phyloP scores from a whole-genome alignment of 163 green algal species.

The Prototheca wickerhamii region DNA sequence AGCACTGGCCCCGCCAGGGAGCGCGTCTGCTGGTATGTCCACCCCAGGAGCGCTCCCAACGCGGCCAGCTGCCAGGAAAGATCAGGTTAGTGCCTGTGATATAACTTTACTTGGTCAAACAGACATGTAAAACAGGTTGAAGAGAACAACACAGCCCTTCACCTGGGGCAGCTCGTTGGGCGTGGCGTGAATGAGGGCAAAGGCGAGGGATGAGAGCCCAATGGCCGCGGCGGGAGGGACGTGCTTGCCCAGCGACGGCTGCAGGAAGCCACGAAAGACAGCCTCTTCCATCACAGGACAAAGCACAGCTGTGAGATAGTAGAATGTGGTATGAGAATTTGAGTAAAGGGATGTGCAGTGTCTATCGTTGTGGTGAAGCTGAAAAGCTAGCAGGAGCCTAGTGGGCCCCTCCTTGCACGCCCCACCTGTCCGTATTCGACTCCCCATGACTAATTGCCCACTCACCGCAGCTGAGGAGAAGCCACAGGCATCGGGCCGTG shows the following conservation, averaged over 20 bases:
- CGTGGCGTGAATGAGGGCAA: constrained; percentile 64
- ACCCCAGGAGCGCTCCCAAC: constrained; percentile 62
- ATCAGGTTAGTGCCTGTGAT: too few relatives aligned
- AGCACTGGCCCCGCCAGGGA: constrained; percentile 94
- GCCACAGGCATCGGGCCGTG: too few relatives aligned
- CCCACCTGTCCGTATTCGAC: too few relatives aligned
- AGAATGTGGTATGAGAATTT: background rate
- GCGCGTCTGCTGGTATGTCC: constrained; percentile 69
- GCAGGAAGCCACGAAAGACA: background rate
- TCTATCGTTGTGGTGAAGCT: too few relatives aligned
- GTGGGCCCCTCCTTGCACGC: too few relatives aligned
- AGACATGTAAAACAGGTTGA: too few relatives aligned
- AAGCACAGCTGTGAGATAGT: background rate
- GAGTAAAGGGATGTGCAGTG: background rate
- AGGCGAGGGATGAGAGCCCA: background rate
- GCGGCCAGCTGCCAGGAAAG: constrained; percentile 42
- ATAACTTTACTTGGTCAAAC: too few relatives aligned
- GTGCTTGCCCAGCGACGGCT: background rate
- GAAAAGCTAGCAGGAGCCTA: too few relatives aligned
- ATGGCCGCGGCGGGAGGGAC: background rate
- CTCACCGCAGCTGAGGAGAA: too few relatives aligned
- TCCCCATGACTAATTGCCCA: too few relatives aligned
- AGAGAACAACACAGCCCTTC: constrained; percentile 7
- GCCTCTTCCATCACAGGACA: background rate
- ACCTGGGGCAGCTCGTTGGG: constrained; percentile 75